These are phyloP conservation scores for Cicer yamashitae DNA, from an alignment of 306 rosid genomes.

Conservation along the genomic window DNA sequence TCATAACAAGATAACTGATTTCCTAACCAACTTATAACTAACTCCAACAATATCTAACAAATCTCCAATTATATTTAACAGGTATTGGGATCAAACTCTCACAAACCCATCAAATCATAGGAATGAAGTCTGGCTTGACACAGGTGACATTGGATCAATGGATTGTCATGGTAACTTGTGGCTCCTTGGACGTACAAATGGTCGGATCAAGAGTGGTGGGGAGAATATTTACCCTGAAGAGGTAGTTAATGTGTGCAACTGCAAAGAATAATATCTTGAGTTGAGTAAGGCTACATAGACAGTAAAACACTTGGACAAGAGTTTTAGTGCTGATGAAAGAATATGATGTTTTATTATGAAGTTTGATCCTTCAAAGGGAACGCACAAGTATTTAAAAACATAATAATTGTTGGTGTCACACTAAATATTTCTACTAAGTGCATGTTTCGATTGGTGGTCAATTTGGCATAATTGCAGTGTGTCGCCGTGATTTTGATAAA, in stretches of 20 bases:
- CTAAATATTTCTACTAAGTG: not conserved
- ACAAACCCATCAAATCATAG: slow-evolving; percentile 45
- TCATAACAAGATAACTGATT: no score
- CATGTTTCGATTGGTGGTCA: no score
- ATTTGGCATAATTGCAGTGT: no score
- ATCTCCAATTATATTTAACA: not conserved
- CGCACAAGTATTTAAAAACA: not conserved
- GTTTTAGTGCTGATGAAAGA: not conserved
- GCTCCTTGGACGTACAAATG: slow-evolving; percentile 81
- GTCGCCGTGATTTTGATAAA: no score
- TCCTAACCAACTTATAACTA: no score
- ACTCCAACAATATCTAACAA: no score
- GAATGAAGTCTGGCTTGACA: slow-evolving; percentile 77
- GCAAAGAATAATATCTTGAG: not conserved
- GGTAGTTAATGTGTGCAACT: slow-evolving; percentile 46
- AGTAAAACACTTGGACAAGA: no score
- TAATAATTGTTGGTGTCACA: not conserved
- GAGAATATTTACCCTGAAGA: slow-evolving; percentile 95
- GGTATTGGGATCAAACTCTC: slow-evolving; percentile 71
- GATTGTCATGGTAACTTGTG: slow-evolving; percentile 72
- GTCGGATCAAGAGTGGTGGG: slow-evolving; percentile 90
- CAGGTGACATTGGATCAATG: slow-evolving; percentile 84
- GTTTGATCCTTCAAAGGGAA: not conserved
- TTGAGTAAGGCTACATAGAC: not conserved
- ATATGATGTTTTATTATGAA: not conserved